Conservation (phyloP, 257 asterid genomes). For the Phtheirospermum japonicum region DNA sequence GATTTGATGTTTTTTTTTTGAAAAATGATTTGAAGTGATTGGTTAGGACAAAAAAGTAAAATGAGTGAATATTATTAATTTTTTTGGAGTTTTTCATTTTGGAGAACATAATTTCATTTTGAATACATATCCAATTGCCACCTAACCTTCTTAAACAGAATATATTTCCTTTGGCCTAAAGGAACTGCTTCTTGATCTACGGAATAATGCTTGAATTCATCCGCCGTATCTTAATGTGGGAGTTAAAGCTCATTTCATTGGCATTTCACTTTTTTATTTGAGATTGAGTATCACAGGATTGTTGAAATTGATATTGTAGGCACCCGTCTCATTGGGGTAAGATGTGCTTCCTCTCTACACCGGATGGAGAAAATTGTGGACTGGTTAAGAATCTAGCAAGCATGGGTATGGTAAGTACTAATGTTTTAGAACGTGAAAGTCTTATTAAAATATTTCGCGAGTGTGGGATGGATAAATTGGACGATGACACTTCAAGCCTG, state of each 20-base stretch:
- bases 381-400: conserved; percentile 89
- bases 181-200: not conserved
- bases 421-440: conserved; percentile 39
- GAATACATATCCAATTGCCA: no score
- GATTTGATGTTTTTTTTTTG: no score
- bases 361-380: conserved; percentile 99
- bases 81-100: no score
- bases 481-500: conserved; percentile 44
- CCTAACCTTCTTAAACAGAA: not conserved
- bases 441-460: conserved; percentile 45
- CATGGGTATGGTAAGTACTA: conserved; percentile 79
- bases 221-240: not conserved
- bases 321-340: conserved; percentile 99
- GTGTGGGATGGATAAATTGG: conserved; percentile 76
- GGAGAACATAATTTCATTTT: no score
- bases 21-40: no score
- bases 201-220: not conserved
- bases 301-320: conserved; percentile 43
- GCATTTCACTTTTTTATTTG: not conserved
- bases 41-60: no score
- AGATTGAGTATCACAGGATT: conserved; percentile 20
- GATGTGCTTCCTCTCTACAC: conserved; percentile 88
- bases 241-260: conserved; percentile 5
- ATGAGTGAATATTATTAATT: no score
- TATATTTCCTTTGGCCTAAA: not conserved